These are phyloP conservation scores for Wickerhamomyces kurtzmanii DNA, from an alignment of 805 yeast species.

Conservation along the genomic window DNA sequence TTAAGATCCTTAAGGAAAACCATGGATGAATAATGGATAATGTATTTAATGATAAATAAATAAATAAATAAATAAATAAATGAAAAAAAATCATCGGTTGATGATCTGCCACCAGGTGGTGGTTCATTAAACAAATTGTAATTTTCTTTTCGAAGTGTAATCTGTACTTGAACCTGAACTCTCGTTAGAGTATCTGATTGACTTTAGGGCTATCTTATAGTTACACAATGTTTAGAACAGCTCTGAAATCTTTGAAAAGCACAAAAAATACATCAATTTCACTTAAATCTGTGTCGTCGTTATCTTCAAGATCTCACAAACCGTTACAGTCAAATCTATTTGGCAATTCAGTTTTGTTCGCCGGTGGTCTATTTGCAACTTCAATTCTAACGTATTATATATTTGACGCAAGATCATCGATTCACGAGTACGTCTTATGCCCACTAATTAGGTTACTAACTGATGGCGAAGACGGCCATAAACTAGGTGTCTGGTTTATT, in stretches of 20 bases:
- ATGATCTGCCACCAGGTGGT: too few species aligned
- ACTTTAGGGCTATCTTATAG: background rate
- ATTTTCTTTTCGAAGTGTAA: too few species aligned
- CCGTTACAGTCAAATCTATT: background rate
- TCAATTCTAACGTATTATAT: slow-evolving; percentile 42
- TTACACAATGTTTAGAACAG: background rate
- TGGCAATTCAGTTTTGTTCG: slow-evolving; percentile 10
- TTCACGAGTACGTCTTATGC: slow-evolving; percentile 73
- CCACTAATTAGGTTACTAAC: slow-evolving; percentile 63
- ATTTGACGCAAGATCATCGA: slow-evolving; percentile 71
- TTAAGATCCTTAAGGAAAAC: too few species aligned
- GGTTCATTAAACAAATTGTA: too few species aligned
- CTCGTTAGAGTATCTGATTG: background rate
- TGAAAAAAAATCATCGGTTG: too few species aligned
- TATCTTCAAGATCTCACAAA: background rate
- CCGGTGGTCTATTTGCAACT: slow-evolving; percentile 16
- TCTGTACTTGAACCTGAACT: background rate
- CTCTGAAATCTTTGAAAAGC: background rate
- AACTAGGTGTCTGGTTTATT: slow-evolving; percentile 59
- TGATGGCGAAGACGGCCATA: slow-evolving; percentile 84
- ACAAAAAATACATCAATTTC: background rate
- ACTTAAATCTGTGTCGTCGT: background rate
- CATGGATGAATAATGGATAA: too few species aligned
- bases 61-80: too few species aligned
- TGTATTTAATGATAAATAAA: too few species aligned